Conservation (phyloP, 768 basidiomycete genomes). For the Lyophyllum shimeji region DNA sequence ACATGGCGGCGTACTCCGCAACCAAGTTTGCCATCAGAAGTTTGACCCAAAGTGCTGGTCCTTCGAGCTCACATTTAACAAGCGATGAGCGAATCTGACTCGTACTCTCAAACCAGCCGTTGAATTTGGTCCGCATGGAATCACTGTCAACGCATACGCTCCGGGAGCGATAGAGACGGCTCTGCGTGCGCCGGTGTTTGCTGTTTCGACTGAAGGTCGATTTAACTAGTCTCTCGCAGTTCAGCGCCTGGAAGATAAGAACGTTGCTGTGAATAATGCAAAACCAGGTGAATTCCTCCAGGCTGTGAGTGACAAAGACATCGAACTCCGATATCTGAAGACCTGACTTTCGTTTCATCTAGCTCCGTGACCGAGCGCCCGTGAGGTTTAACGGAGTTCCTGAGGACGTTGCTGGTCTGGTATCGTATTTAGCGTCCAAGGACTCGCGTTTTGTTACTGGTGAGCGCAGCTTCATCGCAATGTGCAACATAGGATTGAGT, state of each 20-base stretch:
- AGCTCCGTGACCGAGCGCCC: constrained; percentile 9
- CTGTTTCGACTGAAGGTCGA: neutral
- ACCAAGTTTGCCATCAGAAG: constrained; percentile 42
- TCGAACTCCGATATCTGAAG: neutral
- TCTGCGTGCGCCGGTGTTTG: constrained; percentile 5
- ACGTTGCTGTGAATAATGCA: neutral
- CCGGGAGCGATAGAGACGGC: constrained; percentile 28
- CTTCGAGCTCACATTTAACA: neutral
- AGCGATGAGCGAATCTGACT: neutral
- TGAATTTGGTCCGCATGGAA: constrained; percentile 35
- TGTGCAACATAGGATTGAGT: neutral
- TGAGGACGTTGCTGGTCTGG: constrained; percentile 35
- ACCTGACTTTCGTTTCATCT: neutral
- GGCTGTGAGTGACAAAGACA: neutral
- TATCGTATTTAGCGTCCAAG: constrained; percentile 33
- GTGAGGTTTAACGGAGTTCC: constrained; percentile 16
- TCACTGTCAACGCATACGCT: constrained; percentile 44
- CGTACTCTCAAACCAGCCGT: constrained; percentile 22
- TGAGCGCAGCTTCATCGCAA: neutral
- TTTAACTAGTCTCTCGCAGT: neutral
- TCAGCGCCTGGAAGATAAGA: neutral
- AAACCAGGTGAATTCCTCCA: constrained; percentile 3
- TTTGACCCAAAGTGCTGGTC: constrained; percentile 39
- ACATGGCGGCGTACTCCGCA: constrained; percentile 26
- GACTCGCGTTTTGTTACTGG: constrained; percentile 35